Percentiles rank a stretch among this genome's conserved stretches.
These are phyloP conservation scores for Cucumis cinereus DNA, from an alignment of 306 rosid genomes.

Conservation along the genomic window DNA sequence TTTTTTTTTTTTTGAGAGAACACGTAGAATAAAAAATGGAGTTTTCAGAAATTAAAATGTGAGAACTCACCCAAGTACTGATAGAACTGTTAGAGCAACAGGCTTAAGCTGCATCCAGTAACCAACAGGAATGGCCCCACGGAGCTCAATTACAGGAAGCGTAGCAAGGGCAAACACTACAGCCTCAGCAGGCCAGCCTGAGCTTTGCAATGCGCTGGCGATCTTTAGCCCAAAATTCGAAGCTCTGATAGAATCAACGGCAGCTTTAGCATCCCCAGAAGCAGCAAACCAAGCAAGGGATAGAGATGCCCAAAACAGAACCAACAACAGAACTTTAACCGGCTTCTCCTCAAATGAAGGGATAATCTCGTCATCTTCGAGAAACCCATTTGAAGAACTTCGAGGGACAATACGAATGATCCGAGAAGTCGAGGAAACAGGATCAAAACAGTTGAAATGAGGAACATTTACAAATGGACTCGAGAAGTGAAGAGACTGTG, in stretches of 20 bases:
- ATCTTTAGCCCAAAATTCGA: conserved; percentile 67
- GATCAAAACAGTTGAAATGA: conserved; percentile 5
- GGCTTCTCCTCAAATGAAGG: conserved; percentile 34
- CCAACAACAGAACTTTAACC: conserved; percentile 47
- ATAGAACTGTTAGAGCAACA: conserved; percentile 29
- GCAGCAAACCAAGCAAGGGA: conserved; percentile 76
- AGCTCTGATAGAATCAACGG: conserved; percentile 68
- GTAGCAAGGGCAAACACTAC: conserved; percentile 79
- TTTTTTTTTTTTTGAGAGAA: too few species aligned
- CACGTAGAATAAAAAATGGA: neutral
- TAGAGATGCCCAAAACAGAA: conserved; percentile 62
- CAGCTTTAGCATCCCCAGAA: conserved; percentile 81
- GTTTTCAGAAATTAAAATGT: neutral
- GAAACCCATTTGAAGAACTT: conserved; percentile 28
- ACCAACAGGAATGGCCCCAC: conserved; percentile 95
- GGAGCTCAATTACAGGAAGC: conserved; percentile 92
- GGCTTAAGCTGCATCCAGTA: conserved; percentile 88
- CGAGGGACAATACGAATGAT: conserved; percentile 11
- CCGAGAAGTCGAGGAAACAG: conserved; percentile 13
- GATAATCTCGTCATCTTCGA: conserved; percentile 30
- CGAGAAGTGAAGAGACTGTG: conserved; percentile 11
- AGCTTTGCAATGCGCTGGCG: conserved; percentile 49
- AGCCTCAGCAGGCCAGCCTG: conserved; percentile 67
- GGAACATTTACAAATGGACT: conserved; percentile 12
- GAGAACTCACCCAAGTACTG: conserved; percentile 62